phyloP scores from a whole-genome alignment of 139 green algal genomes.

The Diplosphaera chodatii region DNA sequence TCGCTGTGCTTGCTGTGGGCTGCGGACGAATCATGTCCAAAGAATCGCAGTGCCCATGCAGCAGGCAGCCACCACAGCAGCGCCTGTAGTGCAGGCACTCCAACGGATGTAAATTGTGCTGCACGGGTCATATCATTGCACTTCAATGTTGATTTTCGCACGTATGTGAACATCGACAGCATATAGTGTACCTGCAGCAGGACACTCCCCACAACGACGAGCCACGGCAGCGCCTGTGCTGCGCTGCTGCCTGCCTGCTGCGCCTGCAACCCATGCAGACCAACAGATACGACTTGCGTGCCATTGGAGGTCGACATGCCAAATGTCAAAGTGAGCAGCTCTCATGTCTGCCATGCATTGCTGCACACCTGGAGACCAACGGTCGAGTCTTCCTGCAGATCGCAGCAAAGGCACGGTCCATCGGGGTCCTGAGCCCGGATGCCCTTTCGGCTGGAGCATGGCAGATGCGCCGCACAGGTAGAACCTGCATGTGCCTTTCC shows the following conservation, averaged over 20 bases:
- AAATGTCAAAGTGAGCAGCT: no score
- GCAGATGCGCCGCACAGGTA: not conserved
- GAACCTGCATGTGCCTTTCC: no score
- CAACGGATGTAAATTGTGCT: no score
- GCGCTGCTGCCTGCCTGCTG: no score
- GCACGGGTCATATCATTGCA: no score
- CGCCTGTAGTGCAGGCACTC: no score
- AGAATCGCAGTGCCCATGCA: not conserved
- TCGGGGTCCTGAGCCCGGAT: not conserved
- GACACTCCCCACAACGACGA: not conserved
- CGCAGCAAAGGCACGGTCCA: not conserved
- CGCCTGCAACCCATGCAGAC: no score
- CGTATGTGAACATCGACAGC: no score
- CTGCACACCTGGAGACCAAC: not conserved
- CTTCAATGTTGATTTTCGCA: no score
- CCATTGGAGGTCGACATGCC: no score
- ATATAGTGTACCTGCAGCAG: not conserved
- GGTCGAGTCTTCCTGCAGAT: not conserved
- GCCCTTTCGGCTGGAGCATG: not conserved
- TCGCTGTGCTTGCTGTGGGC: not conserved
- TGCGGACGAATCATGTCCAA: not conserved
- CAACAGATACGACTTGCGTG: no score
- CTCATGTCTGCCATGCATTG: no score
- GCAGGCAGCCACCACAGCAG: not conserved
- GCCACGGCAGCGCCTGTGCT: not conserved